Conservation (phyloP, 768 basidiomycete genomes). For the Lactifluus rugatus region DNA sequence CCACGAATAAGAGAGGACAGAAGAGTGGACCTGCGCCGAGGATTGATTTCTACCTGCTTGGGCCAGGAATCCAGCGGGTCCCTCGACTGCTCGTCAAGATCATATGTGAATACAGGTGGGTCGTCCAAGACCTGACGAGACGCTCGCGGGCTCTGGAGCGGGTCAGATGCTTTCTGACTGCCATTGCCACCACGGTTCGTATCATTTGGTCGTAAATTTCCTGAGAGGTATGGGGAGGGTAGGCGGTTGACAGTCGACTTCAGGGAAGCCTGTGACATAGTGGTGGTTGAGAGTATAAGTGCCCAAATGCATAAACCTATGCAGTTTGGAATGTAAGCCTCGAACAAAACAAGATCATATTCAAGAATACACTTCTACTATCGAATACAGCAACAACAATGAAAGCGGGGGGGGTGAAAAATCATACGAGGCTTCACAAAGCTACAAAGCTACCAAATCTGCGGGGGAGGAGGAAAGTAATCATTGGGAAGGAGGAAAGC, state of each 20-base stretch:
- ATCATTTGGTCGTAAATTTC: neutral
- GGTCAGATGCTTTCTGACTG: neutral
- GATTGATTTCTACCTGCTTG: conserved; percentile 7
- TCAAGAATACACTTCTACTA: conserved; percentile 13
- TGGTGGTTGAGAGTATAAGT: neutral
- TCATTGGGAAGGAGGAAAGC: conserved; percentile 72
- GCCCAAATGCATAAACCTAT: too few species aligned
- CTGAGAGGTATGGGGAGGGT: neutral
- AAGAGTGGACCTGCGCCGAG: conserved; percentile 10
- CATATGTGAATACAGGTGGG: conserved; percentile 4
- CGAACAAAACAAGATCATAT: neutral
- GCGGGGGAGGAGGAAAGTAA: conserved; percentile 59
- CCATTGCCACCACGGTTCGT: neutral
- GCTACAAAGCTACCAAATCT: conserved; percentile 60
- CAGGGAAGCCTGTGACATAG: conserved; percentile 1
- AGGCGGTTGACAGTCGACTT: neutral
- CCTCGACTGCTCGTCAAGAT: neutral
- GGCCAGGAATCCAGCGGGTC: conserved; percentile 13
- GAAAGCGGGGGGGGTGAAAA: neutral
- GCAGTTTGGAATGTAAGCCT: neutral
- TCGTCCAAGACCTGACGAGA: neutral
- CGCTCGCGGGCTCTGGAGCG: neutral
- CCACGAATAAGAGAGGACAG: conserved; percentile 10
- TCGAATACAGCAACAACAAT: conserved; percentile 5
- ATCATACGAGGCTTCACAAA: neutral